Percentiles rank a stretch among this genome's conserved stretches.
phyloP scores from a whole-genome alignment of 495 filamentous ascomycete genomes.

The Peziza echinospora region DNA sequence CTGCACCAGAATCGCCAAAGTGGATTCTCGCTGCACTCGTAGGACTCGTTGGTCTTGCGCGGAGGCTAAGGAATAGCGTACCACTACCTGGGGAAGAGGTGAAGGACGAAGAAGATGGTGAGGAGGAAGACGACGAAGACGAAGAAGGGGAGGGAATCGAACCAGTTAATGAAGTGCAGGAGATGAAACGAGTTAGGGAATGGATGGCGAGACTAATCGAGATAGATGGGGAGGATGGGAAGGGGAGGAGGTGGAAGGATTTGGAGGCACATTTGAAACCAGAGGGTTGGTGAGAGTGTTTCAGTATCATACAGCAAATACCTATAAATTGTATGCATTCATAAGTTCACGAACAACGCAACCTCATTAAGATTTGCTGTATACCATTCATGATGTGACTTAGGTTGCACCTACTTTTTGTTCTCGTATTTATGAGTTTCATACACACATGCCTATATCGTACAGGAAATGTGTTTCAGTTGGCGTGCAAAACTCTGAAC shows the following conservation, averaged over 20 bases:
- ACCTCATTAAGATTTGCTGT: no score
- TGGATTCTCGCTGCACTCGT: slow-evolving; percentile 63
- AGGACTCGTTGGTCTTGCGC: slow-evolving; percentile 34
- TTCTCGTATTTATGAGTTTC: no score
- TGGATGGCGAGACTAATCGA: background rate
- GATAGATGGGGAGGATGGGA: background rate
- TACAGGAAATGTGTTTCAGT: no score
- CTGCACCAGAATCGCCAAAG: slow-evolving; percentile 22
- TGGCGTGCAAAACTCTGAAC: no score
- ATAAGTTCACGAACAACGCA: no score
- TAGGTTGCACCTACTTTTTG: no score
- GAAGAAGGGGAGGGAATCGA: slow-evolving; percentile 22
- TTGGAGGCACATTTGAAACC: no score
- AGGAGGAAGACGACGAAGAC: slow-evolving; percentile 22
- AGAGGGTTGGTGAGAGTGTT: no score
- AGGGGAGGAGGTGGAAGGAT: background rate
- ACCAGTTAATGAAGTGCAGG: background rate
- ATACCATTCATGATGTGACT: no score
- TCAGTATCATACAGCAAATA: no score
- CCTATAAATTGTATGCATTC: no score
- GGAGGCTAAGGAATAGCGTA: slow-evolving; percentile 22
- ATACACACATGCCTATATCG: no score
- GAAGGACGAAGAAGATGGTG: slow-evolving; percentile 12
- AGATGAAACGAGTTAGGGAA: background rate
- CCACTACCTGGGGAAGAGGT: slow-evolving; percentile 4